Evolutionary conservation across 306 rosid species (phyloP).

Genomic region (Acacia melanoxylon): DNA sequence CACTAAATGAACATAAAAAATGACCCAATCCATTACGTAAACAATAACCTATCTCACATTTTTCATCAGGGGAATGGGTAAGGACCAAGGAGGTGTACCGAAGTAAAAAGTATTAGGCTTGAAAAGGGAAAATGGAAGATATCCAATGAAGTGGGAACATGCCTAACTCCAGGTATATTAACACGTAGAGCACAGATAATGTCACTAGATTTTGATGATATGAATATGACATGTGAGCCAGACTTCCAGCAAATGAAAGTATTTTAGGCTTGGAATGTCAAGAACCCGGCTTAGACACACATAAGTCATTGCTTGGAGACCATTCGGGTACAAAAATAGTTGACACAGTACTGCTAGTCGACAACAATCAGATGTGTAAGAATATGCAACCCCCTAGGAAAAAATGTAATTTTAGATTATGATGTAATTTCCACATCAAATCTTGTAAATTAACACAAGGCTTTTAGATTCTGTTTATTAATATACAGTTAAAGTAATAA

Average conservation of each 20-base stretch:
- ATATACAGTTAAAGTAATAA: not conserved
- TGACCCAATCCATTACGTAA: slow-evolving; percentile 8
- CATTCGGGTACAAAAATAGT: not conserved
- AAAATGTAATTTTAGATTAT: not conserved
- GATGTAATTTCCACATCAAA: not conserved
- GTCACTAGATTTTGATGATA: not conserved
- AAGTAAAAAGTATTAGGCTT: not conserved
- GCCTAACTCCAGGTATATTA: not conserved
- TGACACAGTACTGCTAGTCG: not conserved
- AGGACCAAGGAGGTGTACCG: not conserved
- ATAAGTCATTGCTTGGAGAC: not conserved
- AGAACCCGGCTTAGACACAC: not conserved
- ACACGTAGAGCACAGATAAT: not conserved
- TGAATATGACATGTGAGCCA: not conserved
- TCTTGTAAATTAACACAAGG: not conserved
- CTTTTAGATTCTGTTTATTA: not conserved
- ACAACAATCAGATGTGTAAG: not conserved
- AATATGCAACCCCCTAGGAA: not conserved
- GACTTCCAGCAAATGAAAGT: not conserved
- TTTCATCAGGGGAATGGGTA: not conserved
- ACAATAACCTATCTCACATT: not conserved
- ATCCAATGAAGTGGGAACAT: not conserved
- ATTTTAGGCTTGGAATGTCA: not conserved
- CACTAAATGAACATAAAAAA: not conserved
- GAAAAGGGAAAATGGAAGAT: not conserved